Percentiles rank a stretch among this genome's conserved stretches.
phyloP scores from a whole-genome alignment of 2,329 filamentous ascomycete genomes.

The Paecilomyces variotii region DNA sequence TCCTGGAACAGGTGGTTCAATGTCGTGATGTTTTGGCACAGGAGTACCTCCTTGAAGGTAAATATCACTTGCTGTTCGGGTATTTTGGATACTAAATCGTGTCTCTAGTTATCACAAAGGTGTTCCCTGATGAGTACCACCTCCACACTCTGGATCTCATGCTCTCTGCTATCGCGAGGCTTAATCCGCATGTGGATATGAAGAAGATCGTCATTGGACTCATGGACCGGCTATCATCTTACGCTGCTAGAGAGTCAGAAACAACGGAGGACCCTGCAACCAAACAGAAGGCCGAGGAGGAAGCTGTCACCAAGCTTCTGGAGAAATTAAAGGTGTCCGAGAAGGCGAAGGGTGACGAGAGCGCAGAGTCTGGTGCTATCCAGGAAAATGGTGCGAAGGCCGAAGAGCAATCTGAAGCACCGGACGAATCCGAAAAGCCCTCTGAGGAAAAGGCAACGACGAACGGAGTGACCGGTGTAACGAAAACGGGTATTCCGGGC shows the following conservation, averaged over 20 bases:
- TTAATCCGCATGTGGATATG: slow-evolving; percentile 95
- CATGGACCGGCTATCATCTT: slow-evolving; percentile 92
- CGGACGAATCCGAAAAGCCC: slow-evolving; percentile 14
- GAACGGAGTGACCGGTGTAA: slow-evolving; percentile 25
- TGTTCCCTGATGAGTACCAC: slow-evolving; percentile 98
- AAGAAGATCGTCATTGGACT: slow-evolving; percentile 96
- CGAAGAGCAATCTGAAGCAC: slow-evolving; percentile 15
- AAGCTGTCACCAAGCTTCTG: slow-evolving; percentile 69
- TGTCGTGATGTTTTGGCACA: slow-evolving; percentile 95
- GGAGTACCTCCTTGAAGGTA: slow-evolving; percentile 84
- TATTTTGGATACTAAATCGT: slow-evolving; percentile 16
- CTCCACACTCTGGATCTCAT: slow-evolving; percentile 94
- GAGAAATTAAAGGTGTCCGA: slow-evolving; percentile 63
- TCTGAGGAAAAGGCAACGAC: slow-evolving; percentile 20
- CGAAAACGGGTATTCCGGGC: slow-evolving; percentile 38
- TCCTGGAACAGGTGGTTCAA: slow-evolving; percentile 95
- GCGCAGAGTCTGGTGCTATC: slow-evolving; percentile 20
- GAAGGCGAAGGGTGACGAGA: slow-evolving; percentile 45
- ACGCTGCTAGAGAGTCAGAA: slow-evolving; percentile 81
- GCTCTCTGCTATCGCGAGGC: slow-evolving; percentile 79
- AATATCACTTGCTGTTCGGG: not conserved
- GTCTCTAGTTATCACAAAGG: slow-evolving; percentile 77
- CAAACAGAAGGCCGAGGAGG: slow-evolving; percentile 70
- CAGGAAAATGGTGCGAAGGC: slow-evolving; percentile 29
- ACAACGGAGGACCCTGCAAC: slow-evolving; percentile 62